phyloP scores from a whole-genome alignment of 1,139 yeast genomes.

The Magnusiomyces ingens region DNA sequence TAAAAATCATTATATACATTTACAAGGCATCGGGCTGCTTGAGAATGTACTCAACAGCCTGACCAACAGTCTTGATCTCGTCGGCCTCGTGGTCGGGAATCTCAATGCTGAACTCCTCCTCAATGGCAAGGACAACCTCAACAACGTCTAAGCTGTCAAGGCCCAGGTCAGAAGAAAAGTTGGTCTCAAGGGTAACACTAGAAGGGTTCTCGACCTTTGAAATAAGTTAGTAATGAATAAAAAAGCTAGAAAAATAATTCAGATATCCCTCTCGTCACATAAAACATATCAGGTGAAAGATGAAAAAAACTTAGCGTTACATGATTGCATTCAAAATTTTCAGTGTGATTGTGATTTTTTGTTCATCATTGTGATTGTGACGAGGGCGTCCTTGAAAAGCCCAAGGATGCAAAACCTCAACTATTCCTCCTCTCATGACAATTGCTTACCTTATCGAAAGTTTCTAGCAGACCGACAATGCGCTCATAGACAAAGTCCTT shows the following conservation, averaged over 20 bases:
- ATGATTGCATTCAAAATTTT: constrained; percentile 6
- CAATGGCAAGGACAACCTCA: constrained; percentile 85
- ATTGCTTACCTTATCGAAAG: constrained; percentile 60
- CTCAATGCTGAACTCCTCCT: constrained; percentile 56
- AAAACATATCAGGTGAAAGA: constrained; percentile 6
- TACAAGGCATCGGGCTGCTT: constrained; percentile 56
- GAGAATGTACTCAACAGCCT: constrained; percentile 71
- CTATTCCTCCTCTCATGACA: neutral
- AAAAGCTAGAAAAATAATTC: neutral
- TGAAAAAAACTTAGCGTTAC: constrained; percentile 6
- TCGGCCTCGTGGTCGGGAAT: constrained; percentile 72
- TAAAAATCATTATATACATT: neutral
- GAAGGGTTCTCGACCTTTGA: constrained; percentile 24
- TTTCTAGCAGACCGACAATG: constrained; percentile 67
- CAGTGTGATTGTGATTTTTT: constrained; percentile 7
- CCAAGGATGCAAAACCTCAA: neutral
- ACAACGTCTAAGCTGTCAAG: constrained; percentile 84
- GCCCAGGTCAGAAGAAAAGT: constrained; percentile 70
- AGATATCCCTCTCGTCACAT: neutral
- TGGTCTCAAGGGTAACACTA: constrained; percentile 52
- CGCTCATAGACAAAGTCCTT: constrained; percentile 54
- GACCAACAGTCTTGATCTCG: constrained; percentile 76
- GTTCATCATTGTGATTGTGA: constrained; percentile 4
- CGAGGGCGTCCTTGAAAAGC: neutral
- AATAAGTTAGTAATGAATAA: neutral